phyloP scores from a whole-genome alignment of 78 protist species.

The Dictyostelium discoideum region DNA sequence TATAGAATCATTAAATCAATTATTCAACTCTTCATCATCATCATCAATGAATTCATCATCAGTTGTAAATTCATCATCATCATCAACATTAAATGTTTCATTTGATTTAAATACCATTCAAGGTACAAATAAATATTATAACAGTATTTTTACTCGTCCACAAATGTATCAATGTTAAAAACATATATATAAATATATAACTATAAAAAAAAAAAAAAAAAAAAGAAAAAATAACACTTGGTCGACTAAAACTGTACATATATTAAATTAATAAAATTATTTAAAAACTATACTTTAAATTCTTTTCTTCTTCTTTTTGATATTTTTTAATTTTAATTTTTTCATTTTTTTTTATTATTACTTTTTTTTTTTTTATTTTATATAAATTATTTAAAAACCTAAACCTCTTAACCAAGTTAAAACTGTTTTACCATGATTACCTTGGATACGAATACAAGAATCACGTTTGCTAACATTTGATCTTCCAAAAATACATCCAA shows the following conservation, averaged over 20 bases:
- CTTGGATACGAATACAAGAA: conserved; percentile 3
- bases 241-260: neutral
- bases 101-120: neutral
- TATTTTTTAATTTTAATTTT: neutral
- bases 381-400: conserved; percentile 28
- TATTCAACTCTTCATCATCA: neutral
- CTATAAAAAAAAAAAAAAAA: too few species aligned
- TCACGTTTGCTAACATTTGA: neutral
- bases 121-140: neutral
- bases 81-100: neutral
- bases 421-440: neutral
- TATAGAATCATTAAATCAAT: neutral
- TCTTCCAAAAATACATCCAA: conserved; percentile 7
- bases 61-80: neutral
- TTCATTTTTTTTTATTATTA: neutral
- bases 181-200: neutral
- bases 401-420: conserved; percentile 33
- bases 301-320: neutral
- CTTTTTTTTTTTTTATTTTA: neutral
- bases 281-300: too few species aligned
- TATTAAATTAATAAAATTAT: too few species aligned
- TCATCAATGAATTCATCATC: neutral
- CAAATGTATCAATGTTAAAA: conserved; percentile 13
- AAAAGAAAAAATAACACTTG: neutral
- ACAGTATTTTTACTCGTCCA: neutral